Base-by-base conservation (phyloP, 2,329 filamentous ascomycete genomes). In the Colletotrichum truncatum region DNA sequence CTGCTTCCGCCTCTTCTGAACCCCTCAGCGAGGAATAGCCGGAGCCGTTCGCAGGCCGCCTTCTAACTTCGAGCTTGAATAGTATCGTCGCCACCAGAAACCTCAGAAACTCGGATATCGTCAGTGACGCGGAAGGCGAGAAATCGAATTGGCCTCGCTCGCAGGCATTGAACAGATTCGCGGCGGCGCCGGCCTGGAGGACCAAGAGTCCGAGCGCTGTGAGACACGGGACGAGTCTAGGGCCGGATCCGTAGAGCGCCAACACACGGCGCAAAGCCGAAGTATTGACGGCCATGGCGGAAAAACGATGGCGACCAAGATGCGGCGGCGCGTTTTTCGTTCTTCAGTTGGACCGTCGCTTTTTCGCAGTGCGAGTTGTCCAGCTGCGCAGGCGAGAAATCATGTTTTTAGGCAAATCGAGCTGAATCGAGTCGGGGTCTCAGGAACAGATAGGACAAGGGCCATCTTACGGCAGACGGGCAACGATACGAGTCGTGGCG, bases 131-230 rank as follows among this genome's bases (percentile, higher is more conserved):
- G 1, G 74, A 74, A 3, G 73, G 69, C n/a, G 74, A 76, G 57
- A 74, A 74, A 18, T 61, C 45, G 52, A 72, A 75, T 28, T 70
- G 66, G 2, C 73, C 70, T 39, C 64, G 64, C 4, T 68, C 68
- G 59, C 74, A 73, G 4, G 75, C 64, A 28, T 70, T 55, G 61
- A 73, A 73, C 60, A 75, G 69, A 11, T 78, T 72, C 49, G 75
- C 70, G 32, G 70, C 72, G n/a, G 77, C 72, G 52, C 74, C 72
- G 55, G 75, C 75, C 60, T 75, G 72, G 43, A 78, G 74, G 12
- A 71, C 68, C 21, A 77, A 71, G 3, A 76, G 70, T n/a, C 72
- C 72, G 28, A 77, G 67, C 12, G 75, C 73, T n/a, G 76, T 73
- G n/a, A 69, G 67, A 57, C 60, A 70, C 43, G 67, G 64, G 18